These are phyloP conservation scores for Piper longum DNA, from an alignment of 164 flowering plant species.

Conservation along the genomic window DNA sequence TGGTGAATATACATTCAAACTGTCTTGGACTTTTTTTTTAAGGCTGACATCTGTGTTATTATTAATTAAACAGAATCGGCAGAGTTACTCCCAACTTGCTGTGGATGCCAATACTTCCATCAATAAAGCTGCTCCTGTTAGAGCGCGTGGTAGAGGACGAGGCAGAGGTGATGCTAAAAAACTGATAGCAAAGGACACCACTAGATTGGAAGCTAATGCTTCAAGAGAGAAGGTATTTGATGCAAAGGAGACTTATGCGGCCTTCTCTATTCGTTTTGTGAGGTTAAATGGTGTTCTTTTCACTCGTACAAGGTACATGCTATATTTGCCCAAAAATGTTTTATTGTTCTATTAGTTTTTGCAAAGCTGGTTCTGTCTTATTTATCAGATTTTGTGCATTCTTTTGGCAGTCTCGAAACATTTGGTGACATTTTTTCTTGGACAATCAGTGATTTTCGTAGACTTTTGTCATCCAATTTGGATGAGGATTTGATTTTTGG, in stretches of 20 bases:
- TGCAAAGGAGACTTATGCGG: constrained; percentile 30
- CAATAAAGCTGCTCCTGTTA: constrained; percentile 11
- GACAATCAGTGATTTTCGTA: constrained; percentile 37
- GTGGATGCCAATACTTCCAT: not conserved
- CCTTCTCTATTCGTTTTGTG: constrained; percentile 66
- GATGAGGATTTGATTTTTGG: constrained; percentile 66
- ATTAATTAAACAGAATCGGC: constrained; percentile 58
- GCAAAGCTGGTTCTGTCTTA: not conserved
- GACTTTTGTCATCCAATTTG: constrained; percentile 64
- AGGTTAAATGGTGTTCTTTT: constrained; percentile 90
- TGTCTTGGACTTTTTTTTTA: too few species aligned
- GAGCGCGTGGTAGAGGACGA: constrained; percentile 36
- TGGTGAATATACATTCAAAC: not conserved
- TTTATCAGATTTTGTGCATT: constrained; percentile 1
- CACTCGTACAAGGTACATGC: constrained; percentile 76
- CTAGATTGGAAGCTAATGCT: constrained; percentile 18
- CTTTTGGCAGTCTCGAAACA: constrained; percentile 58
- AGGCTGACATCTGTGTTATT: not conserved
- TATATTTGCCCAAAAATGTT: not conserved
- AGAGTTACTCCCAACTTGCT: constrained; percentile 22
- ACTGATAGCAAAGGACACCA: constrained; percentile 24
- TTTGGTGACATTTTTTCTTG: constrained; percentile 60
- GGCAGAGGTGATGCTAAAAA: constrained; percentile 41
- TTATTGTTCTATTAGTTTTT: not conserved
- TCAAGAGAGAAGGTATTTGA: constrained; percentile 22